phyloP scores from a whole-genome alignment of 352 stramenopile species.

The Peronosclerospora sorghi region DNA sequence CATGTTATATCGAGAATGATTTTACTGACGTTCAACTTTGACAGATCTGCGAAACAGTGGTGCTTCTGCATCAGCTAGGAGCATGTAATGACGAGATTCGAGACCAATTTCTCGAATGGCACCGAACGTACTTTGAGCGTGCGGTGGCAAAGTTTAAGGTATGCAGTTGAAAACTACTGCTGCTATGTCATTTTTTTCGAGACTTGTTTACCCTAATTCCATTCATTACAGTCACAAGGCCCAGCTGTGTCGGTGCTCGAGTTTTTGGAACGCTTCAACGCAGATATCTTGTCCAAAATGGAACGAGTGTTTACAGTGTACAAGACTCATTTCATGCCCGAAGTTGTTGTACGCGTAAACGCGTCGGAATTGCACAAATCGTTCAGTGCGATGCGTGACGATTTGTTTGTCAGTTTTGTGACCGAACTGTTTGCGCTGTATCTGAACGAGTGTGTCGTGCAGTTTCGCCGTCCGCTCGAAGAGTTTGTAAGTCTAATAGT shows the following conservation, averaged over 20 bases:
- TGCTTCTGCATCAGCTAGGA: conserved; percentile 51
- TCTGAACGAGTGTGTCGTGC: conserved; percentile 29
- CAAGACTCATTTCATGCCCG: conserved; percentile 49
- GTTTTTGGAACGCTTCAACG: conserved; percentile 48
- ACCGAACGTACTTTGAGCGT: conserved; percentile 61
- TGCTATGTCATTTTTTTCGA: neutral
- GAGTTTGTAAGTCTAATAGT: conserved; percentile 64
- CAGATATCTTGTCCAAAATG: conserved; percentile 39
- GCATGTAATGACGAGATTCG: conserved; percentile 65
- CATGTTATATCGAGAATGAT: too few relatives aligned
- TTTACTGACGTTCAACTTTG: neutral
- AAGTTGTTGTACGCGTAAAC: conserved; percentile 31
- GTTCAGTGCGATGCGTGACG: conserved; percentile 40
- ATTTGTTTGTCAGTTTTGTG: conserved; percentile 59
- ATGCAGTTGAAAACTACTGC: neutral
- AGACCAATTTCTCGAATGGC: conserved; percentile 79
- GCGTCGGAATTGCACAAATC: conserved; percentile 20
- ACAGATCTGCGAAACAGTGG: conserved; percentile 53
- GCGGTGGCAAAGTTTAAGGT: conserved; percentile 42
- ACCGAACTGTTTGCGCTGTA: conserved; percentile 59
- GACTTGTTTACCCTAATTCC: neutral
- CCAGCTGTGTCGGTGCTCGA: conserved; percentile 36
- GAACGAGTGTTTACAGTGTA: conserved; percentile 51
- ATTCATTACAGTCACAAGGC: conserved; percentile 9
- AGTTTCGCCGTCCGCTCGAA: conserved; percentile 40